Evolutionary conservation across 352 stramenopile genomes (phyloP).

Genomic region (Pythium aquatile): DNA sequence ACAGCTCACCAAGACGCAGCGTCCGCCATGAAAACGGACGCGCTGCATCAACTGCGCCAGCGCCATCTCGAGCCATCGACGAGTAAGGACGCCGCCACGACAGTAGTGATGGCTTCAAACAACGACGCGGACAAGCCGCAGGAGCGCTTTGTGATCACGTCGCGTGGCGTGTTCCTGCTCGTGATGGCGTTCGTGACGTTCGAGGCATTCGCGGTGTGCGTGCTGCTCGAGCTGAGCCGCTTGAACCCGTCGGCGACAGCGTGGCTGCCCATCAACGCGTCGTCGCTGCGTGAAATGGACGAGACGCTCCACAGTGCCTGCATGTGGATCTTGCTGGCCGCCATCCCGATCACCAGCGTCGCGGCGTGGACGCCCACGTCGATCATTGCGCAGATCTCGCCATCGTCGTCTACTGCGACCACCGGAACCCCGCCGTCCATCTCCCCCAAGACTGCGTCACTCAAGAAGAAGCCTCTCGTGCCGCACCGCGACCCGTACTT

Average conservation of each 20-base stretch:
- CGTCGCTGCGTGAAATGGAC: slow-evolving; percentile 31
- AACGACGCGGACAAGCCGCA: background rate
- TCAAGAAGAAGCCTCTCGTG: slow-evolving; percentile 10
- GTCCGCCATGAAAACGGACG: background rate
- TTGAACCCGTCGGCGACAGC: slow-evolving; percentile 29
- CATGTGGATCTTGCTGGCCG: slow-evolving; percentile 47
- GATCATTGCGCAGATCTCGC: slow-evolving; percentile 32
- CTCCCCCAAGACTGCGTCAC: background rate
- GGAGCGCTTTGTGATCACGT: slow-evolving; percentile 34
- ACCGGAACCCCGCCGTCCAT: slow-evolving; percentile 14
- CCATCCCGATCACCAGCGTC: slow-evolving; percentile 55
- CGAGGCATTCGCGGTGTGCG: slow-evolving; percentile 62
- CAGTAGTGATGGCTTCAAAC: background rate
- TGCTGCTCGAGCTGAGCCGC: slow-evolving; percentile 49
- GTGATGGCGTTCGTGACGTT: slow-evolving; percentile 55
- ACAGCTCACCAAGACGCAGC: background rate
- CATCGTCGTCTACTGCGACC: slow-evolving; percentile 29
- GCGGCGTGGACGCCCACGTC: slow-evolving; percentile 58
- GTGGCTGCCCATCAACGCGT: slow-evolving; percentile 31
- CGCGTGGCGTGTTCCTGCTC: slow-evolving; percentile 55
- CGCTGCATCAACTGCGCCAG: background rate
- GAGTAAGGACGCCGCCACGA: background rate
- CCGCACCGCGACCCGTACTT: slow-evolving; percentile 55
- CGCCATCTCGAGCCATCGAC: background rate
- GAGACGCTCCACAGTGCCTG: slow-evolving; percentile 35